Conservation (phyloP, 192 early-diverging fungal species). For the Rhizophagus sp. region DNA sequence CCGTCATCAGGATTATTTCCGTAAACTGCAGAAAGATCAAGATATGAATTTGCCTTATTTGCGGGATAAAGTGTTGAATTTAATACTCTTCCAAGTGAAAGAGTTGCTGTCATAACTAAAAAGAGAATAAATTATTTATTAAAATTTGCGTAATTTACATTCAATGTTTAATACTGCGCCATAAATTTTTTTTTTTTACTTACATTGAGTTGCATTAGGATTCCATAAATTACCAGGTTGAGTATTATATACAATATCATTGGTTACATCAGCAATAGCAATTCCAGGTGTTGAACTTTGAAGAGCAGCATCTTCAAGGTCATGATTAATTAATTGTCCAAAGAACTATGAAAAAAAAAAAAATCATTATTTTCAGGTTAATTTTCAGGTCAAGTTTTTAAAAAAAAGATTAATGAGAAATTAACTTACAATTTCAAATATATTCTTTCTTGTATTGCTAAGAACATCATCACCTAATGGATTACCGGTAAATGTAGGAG, state of each 20-base stretch:
- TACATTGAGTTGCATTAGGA: neutral
- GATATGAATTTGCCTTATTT: neutral
- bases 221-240: neutral
- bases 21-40: constrained; percentile 4
- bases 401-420: neutral
- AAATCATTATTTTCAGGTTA: no score
- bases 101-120: neutral
- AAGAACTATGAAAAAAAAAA: constrained; percentile 3
- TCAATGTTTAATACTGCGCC: no score
- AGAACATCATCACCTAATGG: constrained; percentile 2
- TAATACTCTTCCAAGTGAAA: neutral
- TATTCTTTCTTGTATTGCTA: neutral
- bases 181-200: neutral
- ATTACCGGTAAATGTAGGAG: neutral
- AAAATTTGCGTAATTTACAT: no score
- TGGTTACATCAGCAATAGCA: neutral
- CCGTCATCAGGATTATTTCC: neutral
- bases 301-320: constrained; percentile 8
- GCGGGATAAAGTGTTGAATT: neutral
- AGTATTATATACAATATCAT: neutral
- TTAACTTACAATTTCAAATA: constrained; percentile 21
- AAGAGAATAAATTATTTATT: neutral
- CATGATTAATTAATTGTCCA: constrained; percentile 18
- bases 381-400: no score
- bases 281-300: no score